phyloP scores from a whole-genome alignment of 768 basidiomycete genomes.

The Mycena crocata region DNA sequence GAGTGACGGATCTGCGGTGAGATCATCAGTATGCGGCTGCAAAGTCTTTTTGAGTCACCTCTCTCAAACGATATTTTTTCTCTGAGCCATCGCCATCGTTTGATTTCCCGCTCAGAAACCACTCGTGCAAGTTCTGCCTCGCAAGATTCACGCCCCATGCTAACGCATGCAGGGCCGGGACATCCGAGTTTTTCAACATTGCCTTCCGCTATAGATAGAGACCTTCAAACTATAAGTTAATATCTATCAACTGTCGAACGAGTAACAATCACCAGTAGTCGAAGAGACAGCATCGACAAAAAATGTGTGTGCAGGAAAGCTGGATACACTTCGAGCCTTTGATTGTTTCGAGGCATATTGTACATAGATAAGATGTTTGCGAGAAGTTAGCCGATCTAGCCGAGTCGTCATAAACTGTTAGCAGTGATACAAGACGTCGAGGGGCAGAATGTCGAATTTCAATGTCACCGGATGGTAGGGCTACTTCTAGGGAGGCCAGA shows the following conservation, averaged over 20 bases:
- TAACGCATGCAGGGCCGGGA: conserved; percentile 85
- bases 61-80: conserved; percentile 79
- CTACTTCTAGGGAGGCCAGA: conserved; percentile 57
- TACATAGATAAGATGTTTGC: conserved; percentile 73
- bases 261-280: conserved; percentile 94
- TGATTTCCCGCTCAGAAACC: conserved; percentile 70
- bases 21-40: background rate
- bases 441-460: conserved; percentile 67
- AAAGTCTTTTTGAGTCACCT: conserved; percentile 54
- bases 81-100: conserved; percentile 83
- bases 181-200: conserved; percentile 82
- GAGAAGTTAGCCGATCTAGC: conserved; percentile 67
- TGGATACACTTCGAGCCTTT: conserved; percentile 83
- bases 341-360: conserved; percentile 78
- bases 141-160: conserved; percentile 64
- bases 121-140: conserved; percentile 82
- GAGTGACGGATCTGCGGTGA: conserved; percentile 75
- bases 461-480: conserved; percentile 42
- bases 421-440: conserved; percentile 57
- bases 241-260: too few species aligned
- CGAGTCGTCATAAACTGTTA: conserved; percentile 61
- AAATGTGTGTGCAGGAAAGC: conserved; percentile 81
- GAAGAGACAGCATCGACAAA: conserved; percentile 83
- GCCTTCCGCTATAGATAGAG: conserved; percentile 83
- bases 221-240: too few species aligned